A percentile compares a stretch with the other conserved stretches of the same genome.
These are phyloP conservation scores for Schrenkiella parvula DNA, from an alignment of 345 rosid genomes.

Conservation along the genomic window DNA sequence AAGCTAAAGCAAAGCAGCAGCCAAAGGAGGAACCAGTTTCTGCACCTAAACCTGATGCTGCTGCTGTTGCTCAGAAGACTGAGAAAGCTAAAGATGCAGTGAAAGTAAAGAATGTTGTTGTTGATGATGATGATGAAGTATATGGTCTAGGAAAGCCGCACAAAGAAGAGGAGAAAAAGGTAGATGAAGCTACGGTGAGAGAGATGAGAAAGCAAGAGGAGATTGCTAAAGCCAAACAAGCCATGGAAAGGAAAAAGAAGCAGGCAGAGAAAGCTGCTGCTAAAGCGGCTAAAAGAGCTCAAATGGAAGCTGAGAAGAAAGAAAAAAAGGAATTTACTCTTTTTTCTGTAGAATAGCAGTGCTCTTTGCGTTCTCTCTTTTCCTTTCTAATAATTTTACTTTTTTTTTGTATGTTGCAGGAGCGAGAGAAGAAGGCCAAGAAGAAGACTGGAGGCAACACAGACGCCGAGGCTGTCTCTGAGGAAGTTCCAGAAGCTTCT, in stretches of 20 bases:
- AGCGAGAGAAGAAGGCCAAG: slow-evolving; percentile 81
- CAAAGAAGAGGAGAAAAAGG: slow-evolving; percentile 40
- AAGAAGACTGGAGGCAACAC: slow-evolving; percentile 50
- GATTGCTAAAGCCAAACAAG: slow-evolving; percentile 79
- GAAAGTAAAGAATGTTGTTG: slow-evolving; percentile 34
- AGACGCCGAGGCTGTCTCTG: slow-evolving; percentile 46
- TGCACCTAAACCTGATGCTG: slow-evolving; percentile 39
- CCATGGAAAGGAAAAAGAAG: slow-evolving; percentile 94
- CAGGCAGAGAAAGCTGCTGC: slow-evolving; percentile 86
- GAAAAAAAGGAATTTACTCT: slow-evolving; percentile 48
- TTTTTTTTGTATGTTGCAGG: slow-evolving; percentile 47
- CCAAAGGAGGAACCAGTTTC: slow-evolving; percentile 60
- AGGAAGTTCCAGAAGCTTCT: slow-evolving; percentile 43
- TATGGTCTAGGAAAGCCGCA: slow-evolving; percentile 34
- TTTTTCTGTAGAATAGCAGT: neutral
- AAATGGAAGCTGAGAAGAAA: slow-evolving; percentile 95
- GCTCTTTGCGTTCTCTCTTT: neutral
- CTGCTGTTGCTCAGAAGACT: slow-evolving; percentile 19
- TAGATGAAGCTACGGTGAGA: slow-evolving; percentile 66
- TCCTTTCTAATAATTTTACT: slow-evolving; percentile 8
- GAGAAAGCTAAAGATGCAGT: slow-evolving; percentile 36
- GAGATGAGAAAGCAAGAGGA: slow-evolving; percentile 92
- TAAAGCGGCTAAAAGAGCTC: slow-evolving; percentile 83
- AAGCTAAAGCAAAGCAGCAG: slow-evolving; percentile 48
- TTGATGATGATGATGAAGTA: slow-evolving; percentile 42